Evolutionary conservation across 2,329 filamentous ascomycete genomes (phyloP).

Genomic region (Sclerotinia borealis): DNA sequence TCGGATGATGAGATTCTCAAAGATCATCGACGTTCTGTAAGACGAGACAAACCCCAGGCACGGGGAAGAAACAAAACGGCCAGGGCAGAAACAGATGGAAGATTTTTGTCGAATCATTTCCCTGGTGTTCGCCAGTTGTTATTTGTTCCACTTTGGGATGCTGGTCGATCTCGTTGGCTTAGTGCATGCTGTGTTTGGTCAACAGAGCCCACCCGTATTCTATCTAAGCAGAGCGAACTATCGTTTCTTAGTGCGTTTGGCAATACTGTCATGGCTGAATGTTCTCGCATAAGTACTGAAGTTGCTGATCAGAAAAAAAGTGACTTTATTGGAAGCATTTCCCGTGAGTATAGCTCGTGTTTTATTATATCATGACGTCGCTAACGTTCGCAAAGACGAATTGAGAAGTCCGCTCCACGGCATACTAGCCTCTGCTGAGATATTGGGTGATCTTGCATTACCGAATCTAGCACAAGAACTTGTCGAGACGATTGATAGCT

Average conservation of each 20-base stretch:
- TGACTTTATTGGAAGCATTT: constrained; percentile 54
- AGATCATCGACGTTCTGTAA: constrained; percentile 1
- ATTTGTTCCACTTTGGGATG: constrained; percentile 46
- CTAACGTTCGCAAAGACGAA: not conserved
- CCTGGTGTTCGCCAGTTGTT: constrained; percentile 42
- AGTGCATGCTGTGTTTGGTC: constrained; percentile 44
- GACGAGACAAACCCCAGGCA: constrained; percentile 12
- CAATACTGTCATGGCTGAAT: constrained; percentile 49
- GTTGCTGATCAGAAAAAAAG: constrained; percentile 48
- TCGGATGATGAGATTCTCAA: constrained; percentile 37
- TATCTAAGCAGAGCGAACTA: constrained; percentile 35
- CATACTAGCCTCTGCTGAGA: constrained; percentile 47
- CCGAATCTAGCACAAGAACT: constrained; percentile 29
- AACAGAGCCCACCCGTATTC: constrained; percentile 31
- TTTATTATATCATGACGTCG: no score
- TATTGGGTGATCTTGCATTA: constrained; percentile 40
- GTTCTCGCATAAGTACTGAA: constrained; percentile 47
- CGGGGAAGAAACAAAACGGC: constrained; percentile 15
- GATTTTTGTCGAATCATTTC: constrained; percentile 36
- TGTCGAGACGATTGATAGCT: constrained; percentile 35
- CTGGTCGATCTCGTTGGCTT: constrained; percentile 41
- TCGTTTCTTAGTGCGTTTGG: constrained; percentile 39
- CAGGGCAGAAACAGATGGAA: constrained; percentile 27
- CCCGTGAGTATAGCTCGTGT: constrained; percentile 52
- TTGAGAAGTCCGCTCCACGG: constrained; percentile 43